Conservation (phyloP, 768 basidiomycete genomes). For the Epithele typhae region DNA sequence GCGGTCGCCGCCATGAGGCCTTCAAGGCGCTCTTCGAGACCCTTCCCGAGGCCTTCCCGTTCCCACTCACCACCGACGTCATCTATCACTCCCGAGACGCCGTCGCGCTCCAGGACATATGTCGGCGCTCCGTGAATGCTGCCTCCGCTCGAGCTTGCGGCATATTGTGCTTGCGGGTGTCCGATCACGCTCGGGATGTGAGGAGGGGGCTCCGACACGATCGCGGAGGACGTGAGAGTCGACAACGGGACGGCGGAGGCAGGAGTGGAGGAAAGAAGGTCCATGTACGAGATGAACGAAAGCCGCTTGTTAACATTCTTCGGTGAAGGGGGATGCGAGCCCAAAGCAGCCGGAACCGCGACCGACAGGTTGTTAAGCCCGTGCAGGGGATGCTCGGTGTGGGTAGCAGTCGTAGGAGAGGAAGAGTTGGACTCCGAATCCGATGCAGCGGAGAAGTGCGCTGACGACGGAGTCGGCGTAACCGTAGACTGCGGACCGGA, state of each 20-base stretch:
- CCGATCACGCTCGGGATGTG: constrained; percentile 66
- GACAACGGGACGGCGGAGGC: constrained; percentile 67
- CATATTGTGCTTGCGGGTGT: constrained; percentile 29
- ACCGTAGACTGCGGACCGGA: constrained; percentile 11
- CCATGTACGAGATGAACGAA: constrained; percentile 87
- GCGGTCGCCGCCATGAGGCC: constrained; percentile 38
- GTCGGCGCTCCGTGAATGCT: constrained; percentile 20
- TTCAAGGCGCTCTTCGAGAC: constrained; percentile 81
- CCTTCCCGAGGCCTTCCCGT: constrained; percentile 75
- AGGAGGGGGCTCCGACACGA: constrained; percentile 58
- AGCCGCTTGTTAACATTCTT: constrained; percentile 60
- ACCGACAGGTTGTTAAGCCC: constrained; percentile 14
- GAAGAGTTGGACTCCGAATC: constrained; percentile 29
- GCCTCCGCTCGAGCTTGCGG: constrained; percentile 25
- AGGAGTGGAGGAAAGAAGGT: constrained; percentile 77
- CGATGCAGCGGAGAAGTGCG: constrained; percentile 39
- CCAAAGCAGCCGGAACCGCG: constrained; percentile 22
- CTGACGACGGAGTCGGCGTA: constrained; percentile 40
- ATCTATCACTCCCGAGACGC: constrained; percentile 37
- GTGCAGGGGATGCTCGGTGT: constrained; percentile 25
- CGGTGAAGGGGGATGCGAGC: constrained; percentile 41
- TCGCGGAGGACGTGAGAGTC: constrained; percentile 62
- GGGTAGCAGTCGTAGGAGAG: constrained; percentile 36
- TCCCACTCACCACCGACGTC: constrained; percentile 86
- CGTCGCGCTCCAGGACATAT: constrained; percentile 21